Evolutionary conservation across 106 monocot species (phyloP), one percentile per base, ranked within the genome.

Genomic region (Apostasia shenzhenica): DNA sequence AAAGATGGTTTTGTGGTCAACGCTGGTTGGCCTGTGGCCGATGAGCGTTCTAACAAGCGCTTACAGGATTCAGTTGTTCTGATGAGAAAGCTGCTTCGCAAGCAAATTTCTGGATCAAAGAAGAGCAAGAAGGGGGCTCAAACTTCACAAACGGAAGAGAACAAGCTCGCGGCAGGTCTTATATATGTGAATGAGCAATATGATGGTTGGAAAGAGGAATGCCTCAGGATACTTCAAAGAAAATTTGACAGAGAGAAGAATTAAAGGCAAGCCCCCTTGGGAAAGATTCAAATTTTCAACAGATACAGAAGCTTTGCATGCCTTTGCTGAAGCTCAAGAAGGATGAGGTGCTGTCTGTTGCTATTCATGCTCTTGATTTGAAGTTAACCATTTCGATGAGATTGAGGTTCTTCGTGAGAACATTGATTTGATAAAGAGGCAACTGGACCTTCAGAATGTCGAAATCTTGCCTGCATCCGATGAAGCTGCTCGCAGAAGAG

Each of bases 221-320:
- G 90, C 42, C 54, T 94, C 61, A 78, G 70, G 54, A 82, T 90
- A 66, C 87, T 94, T 48, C 66, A 79, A 73, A 61, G n/a, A 45
- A 94, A 81, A 68, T 94, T 79, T 75, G 78, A 87, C 44, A 60
- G 38, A 6, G 77, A 76, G 81, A 81, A 63, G 91, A 85, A 67
- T 66, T 94, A 58, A 94, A 81, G 54, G 71, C 26, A 67, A 76
- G 81, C 44, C 7, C 74, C 55, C n/a, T 94, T 8, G 94, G 82
- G 41, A 71, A 85, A 51, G 74, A 77, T 76, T 40, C 73, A 10
- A 79, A 83, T 9, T 80, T 84, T 53, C 84, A 87, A 71, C 82
- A 91, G 77, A 79, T 94, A 41, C 85, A 91, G 73, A 94, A 85
- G 55, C 81, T 83, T 14, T 94, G 94, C 77, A 85, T 94, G 94